Base-by-base conservation (phyloP, 2,329 filamentous ascomycete species). In the Huntiella omanensis region DNA sequence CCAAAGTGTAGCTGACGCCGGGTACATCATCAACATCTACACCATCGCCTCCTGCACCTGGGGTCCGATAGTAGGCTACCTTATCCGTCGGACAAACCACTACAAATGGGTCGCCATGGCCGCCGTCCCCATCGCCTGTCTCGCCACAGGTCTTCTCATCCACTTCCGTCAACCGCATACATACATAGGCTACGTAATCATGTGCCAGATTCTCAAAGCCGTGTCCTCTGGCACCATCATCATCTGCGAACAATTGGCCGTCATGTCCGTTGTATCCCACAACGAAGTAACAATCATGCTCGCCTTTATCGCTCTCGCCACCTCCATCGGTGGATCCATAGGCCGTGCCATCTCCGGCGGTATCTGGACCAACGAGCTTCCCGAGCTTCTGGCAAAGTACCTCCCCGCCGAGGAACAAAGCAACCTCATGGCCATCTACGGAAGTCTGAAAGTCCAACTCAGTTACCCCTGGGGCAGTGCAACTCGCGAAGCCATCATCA, bases 331-430 rank as follows among this genome's bases (percentile, higher is more conserved):
- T 36, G 68, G 67, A 15, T 72, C 74, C 1, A 61, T 78, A 4
- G 76, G 75, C 1, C 66, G 64, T 2, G 40, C 5, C 69, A 75
- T 5, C 67, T 82, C 41, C 69, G 77, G 1, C 69, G 68, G 0
- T 75, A 73, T 83, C 51, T 83, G 77, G 77, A 73, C 70, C 0
- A 66, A 69, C 50, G 67, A 70, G 1, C 71, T 82, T 53, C 68
- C 67, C 4, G 58, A 62, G 13, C 66, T 66, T 8, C 62, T 80
- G 11, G 53, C 54, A 15, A 54, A 59, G 37, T 66, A 73, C 51
- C 62, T 78, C 0, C 73, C 74, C 8, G 50, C 62, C 2, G 59
- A 55, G 3, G 43, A 45, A 13, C 38, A 45, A 37, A 55, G 58
- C 0, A 58, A 62, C 10, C 54, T 60, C 2, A 58, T 69, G 8